These are phyloP conservation scores for Candida tammaniensis DNA, from an alignment of 805 yeast species.

Conservation along the genomic window DNA sequence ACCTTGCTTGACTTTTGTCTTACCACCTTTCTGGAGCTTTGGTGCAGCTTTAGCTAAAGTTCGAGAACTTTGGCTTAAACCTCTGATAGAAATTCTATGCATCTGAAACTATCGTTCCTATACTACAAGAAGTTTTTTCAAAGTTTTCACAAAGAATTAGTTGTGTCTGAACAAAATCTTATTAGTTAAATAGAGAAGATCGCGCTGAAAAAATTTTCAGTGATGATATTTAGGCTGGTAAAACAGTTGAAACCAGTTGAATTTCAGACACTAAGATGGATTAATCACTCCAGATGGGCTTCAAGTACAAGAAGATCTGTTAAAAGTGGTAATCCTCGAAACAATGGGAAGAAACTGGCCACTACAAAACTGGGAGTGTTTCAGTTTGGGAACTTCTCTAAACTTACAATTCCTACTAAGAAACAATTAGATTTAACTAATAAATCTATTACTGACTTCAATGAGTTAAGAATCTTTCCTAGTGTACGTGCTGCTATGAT, in stretches of 20 bases:
- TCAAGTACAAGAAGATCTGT: not conserved
- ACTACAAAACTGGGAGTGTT: slow-evolving; percentile 11
- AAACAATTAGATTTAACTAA: slow-evolving; percentile 33
- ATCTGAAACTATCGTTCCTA: not conserved
- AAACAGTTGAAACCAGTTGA: not conserved
- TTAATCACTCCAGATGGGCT: not conserved
- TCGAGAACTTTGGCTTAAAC: slow-evolving; percentile 4
- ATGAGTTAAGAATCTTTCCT: slow-evolving; percentile 65
- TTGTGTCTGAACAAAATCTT: too few species aligned
- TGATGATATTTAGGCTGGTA: slow-evolving; percentile 3
- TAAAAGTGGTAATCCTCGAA: slow-evolving; percentile 2
- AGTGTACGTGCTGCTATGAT: slow-evolving; percentile 60
- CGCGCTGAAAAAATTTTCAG: slow-evolving; percentile 5
- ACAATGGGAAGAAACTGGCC: slow-evolving; percentile 1
- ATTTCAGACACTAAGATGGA: slow-evolving; percentile 5
- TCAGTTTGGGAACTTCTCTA: slow-evolving; percentile 48
- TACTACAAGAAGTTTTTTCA: not conserved
- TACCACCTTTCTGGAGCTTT: slow-evolving; percentile 21
- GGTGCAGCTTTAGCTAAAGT: slow-evolving; percentile 16
- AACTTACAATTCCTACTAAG: slow-evolving; percentile 41
- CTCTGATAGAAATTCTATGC: slow-evolving; percentile 4
- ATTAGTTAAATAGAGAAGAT: too few species aligned
- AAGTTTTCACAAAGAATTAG: slow-evolving; percentile 4
- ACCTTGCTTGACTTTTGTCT: slow-evolving; percentile 22
- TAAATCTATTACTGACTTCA: slow-evolving; percentile 57